phyloP scores from a whole-genome alignment of 345 rosid genomes.

The Brassica napus region DNA sequence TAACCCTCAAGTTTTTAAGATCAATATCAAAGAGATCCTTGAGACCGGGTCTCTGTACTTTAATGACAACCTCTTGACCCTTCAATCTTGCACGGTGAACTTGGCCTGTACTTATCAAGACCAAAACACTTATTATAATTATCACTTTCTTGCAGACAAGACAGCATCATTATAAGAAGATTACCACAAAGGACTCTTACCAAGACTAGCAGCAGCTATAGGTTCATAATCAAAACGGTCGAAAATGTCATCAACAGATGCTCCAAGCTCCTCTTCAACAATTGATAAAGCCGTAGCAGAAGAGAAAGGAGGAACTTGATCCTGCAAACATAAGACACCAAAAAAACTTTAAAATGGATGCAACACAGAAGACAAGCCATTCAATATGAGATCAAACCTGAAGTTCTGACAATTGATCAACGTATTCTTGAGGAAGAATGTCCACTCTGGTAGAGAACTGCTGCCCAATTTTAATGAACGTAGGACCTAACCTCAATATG shows the following conservation, averaged over 20 bases:
- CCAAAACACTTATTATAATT: background rate
- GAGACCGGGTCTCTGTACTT: slow-evolving; percentile 98
- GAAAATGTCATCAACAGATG: slow-evolving; percentile 58
- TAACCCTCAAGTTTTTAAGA: slow-evolving; percentile 92
- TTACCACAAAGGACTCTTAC: slow-evolving; percentile 43
- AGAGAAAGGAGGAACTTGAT: slow-evolving; percentile 99
- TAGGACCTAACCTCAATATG: slow-evolving; percentile 91
- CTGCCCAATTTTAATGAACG: slow-evolving; percentile 97
- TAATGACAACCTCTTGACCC: slow-evolving; percentile 86
- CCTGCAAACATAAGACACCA: slow-evolving; percentile 47
- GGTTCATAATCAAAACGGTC: slow-evolving; percentile 89
- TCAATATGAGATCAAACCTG: slow-evolving; percentile 52
- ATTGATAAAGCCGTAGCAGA: slow-evolving; percentile 84
- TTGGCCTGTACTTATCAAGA: slow-evolving; percentile 59
- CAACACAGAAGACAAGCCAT: slow-evolving; percentile 1
- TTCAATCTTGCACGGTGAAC: slow-evolving; percentile 93
- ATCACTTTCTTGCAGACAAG: slow-evolving; percentile 13
- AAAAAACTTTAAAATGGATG: background rate
- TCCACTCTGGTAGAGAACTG: slow-evolving; percentile 98
- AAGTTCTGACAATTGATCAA: slow-evolving; percentile 93
- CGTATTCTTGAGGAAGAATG: slow-evolving; percentile 97
- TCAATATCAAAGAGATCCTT: slow-evolving; percentile 96
- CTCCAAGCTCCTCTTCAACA: slow-evolving; percentile 95
- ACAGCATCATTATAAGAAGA: background rate
- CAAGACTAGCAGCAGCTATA: slow-evolving; percentile 99